Evolutionary conservation across 345 rosid species (phyloP), one percentile per base, ranked within the genome.

Genomic region (Capsella bursapastoris): DNA sequence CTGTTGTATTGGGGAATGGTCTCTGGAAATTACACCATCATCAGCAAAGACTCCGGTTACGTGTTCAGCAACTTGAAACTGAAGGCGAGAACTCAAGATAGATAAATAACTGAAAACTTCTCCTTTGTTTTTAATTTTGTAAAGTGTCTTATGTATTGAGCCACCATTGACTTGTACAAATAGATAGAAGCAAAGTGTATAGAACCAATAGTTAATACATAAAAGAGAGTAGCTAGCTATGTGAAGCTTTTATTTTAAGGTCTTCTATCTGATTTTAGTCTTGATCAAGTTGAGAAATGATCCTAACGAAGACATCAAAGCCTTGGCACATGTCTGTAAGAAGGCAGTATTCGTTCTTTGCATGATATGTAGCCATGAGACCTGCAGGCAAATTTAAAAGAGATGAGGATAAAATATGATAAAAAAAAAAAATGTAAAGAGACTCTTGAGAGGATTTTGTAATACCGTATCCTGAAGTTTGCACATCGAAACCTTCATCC

Each of bases 401-500:
- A 32, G n/a, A 25, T 2, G 60, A 40, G 7, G 15, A 10, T 49
- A 12, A 12, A 52, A 63, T 10, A 47, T 14, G 8, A 18, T 18
- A 18, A 18, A 18, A 18, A 18, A 18, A 18, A 18, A 18, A 18
- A 18, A 18, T 18, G 18, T 18, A 18, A 18, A 18, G 71, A 73
- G 29, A 55, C 44, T 9, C 43, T 1, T 27, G 64, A 14, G 35
- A 22, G 43, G 13, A 43, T 76, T 37, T 66, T 80, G 71, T 87
- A 0, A 2, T 72, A 90, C 97, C 99, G 8, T 92, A 92, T 75
- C 97, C 97, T 48, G 91, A 55, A 64, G 93, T 92, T 79, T 92
- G 99, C 76, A 95, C 98, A 78, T 92, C 99, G 37, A 92, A 96
- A 27, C 97, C 99, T 86, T 90, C 93, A 31, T 96, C 91, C 99